Evolutionary conservation across 192 early-diverging fungal genomes (phyloP).

Genomic region (Backusella tarrabulga): DNA sequence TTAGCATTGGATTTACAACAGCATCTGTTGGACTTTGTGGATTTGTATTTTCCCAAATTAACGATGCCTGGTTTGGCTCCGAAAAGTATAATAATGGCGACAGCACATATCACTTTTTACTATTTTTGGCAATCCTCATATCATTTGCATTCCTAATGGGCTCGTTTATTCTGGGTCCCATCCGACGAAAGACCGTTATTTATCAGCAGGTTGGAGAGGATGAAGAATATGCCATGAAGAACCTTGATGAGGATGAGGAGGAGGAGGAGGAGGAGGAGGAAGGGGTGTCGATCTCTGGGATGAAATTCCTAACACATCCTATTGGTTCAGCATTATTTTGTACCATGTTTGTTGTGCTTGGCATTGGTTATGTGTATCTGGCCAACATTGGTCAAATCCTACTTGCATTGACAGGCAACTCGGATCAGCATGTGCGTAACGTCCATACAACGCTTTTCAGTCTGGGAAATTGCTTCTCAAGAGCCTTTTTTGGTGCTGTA

Average conservation of each 20-base stretch:
- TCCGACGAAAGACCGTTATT: background rate
- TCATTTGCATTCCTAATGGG: constrained; percentile 17
- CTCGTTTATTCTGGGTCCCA: constrained; percentile 16
- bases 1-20: constrained; percentile 26
- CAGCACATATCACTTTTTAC: constrained; percentile 23
- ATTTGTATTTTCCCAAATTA: constrained; percentile 30
- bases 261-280: background rate
- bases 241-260: background rate
- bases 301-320: constrained; percentile 21
- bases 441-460: constrained; percentile 25
- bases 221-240: background rate
- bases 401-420: background rate
- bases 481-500: constrained; percentile 23
- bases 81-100: background rate
- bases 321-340: constrained; percentile 22
- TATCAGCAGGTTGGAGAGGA: background rate
- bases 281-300: constrained; percentile 15
- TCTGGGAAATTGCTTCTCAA: constrained; percentile 27
- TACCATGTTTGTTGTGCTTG: constrained; percentile 25
- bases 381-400: constrained; percentile 26
- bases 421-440: constrained; percentile 19
- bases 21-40: constrained; percentile 26
- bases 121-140: constrained; percentile 22
- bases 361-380: constrained; percentile 28
- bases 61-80: constrained; percentile 18